Percentiles rank a stretch among this genome's conserved stretches.
phyloP scores from a whole-genome alignment of 2,329 filamentous ascomycete species.

The Incumbomyces delicatus region DNA sequence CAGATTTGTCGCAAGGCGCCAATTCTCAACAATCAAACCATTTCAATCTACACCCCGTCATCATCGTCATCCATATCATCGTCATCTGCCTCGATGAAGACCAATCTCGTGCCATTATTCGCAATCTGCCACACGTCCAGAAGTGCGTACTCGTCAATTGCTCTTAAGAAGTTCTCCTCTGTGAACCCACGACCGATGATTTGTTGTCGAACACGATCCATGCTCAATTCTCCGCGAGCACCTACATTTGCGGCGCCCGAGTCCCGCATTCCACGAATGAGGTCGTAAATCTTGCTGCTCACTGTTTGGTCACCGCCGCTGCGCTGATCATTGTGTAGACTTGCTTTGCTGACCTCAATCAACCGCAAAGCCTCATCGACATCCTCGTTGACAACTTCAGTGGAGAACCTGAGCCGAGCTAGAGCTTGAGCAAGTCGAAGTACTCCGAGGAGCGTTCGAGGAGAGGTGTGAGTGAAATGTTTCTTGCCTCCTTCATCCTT shows the following conservation, averaged over 20 bases:
- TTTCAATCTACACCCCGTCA: not conserved
- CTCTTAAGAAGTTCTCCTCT: constrained; percentile 76
- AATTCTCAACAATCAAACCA: not conserved
- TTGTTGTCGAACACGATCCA: constrained; percentile 80
- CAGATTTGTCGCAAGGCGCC: not conserved
- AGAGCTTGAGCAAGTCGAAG: constrained; percentile 89
- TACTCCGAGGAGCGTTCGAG: constrained; percentile 84
- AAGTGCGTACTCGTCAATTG: constrained; percentile 79
- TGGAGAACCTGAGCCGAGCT: constrained; percentile 79
- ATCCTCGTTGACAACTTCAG: constrained; percentile 77
- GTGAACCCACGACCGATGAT: constrained; percentile 96
- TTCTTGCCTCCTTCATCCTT: constrained; percentile 79
- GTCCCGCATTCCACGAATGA: constrained; percentile 81
- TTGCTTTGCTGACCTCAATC: constrained; percentile 88
- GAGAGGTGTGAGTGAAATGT: constrained; percentile 87
- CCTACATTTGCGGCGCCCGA: constrained; percentile 71
- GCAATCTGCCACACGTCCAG: constrained; percentile 83
- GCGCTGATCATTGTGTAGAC: constrained; percentile 60
- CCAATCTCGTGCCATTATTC: constrained; percentile 57
- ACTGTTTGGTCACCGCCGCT: constrained; percentile 63
- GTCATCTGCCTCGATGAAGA: constrained; percentile 55
- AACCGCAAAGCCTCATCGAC: constrained; percentile 90
- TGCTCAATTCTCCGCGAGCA: constrained; percentile 67
- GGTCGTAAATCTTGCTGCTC: constrained; percentile 85
- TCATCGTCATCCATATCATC: constrained; percentile 39